Evolutionary conservation across 2,329 filamentous ascomycete genomes (phyloP).

Genomic region (Lasiodiplodia gonubiensis): DNA sequence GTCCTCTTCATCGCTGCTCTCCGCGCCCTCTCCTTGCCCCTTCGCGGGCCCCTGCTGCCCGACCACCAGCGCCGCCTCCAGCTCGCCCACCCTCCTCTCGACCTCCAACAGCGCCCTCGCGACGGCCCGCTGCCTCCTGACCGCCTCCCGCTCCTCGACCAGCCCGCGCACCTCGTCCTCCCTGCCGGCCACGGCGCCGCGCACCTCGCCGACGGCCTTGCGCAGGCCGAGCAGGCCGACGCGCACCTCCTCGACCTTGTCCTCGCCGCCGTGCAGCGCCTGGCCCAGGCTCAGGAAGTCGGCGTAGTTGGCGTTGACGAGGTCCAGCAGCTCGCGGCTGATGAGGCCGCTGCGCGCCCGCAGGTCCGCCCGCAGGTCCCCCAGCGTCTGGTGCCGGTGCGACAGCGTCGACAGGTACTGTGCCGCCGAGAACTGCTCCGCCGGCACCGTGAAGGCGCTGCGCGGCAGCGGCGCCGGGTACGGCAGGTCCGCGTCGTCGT

Average conservation of each 20-base stretch:
- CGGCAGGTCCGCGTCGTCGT: slow-evolving; percentile 21
- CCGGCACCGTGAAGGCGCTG: slow-evolving; percentile 73
- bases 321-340: slow-evolving; percentile 84
- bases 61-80: slow-evolving; percentile 66
- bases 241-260: slow-evolving; percentile 86
- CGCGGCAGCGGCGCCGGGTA: slow-evolving; percentile 79
- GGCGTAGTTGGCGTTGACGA: slow-evolving; percentile 94
- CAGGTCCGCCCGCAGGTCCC: slow-evolving; percentile 87
- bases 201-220: slow-evolving; percentile 78
- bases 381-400: slow-evolving; percentile 92
- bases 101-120: slow-evolving; percentile 69
- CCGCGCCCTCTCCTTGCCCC: slow-evolving; percentile 33
- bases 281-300: slow-evolving; percentile 85
- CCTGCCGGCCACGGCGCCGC: slow-evolving; percentile 67
- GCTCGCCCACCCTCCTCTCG: slow-evolving; percentile 64
- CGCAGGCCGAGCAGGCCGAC: slow-evolving; percentile 86
- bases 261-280: slow-evolving; percentile 84
- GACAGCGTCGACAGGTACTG: slow-evolving; percentile 81
- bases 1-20: slow-evolving; percentile 38
- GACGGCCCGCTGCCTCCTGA: slow-evolving; percentile 68
- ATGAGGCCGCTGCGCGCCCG: slow-evolving; percentile 80
- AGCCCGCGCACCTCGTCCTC: slow-evolving; percentile 67
- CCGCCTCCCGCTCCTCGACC: slow-evolving; percentile 72
- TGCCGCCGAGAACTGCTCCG: slow-evolving; percentile 74
- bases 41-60: slow-evolving; percentile 46